Conservation (phyloP, 2,329 filamentous ascomycete genomes). For the Ceratocystis eucalypticola region DNA sequence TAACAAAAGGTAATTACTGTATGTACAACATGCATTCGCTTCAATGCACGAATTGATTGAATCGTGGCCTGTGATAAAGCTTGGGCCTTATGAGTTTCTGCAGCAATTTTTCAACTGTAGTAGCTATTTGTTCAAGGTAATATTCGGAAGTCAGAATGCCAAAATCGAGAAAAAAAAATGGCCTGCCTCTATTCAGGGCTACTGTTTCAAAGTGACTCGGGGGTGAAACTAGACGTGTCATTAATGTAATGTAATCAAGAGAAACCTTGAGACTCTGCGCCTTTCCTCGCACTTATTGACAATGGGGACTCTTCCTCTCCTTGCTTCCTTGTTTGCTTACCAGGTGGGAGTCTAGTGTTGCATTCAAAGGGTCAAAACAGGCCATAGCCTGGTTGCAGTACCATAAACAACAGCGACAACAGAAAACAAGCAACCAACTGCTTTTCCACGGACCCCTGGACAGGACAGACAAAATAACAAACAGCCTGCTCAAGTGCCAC, state of each 20-base stretch:
- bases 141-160: background rate
- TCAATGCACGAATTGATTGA: background rate
- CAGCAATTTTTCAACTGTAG: too few species aligned
- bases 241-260: background rate
- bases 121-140: background rate
- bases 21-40: background rate
- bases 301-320: background rate
- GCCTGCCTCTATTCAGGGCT: background rate
- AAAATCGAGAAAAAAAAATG: background rate
- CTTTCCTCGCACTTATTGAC: background rate
- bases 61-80: background rate
- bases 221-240: background rate
- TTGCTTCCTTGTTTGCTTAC: background rate
- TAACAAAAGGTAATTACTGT: background rate
- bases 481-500: background rate
- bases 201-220: conserved; percentile 1
- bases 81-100: background rate
- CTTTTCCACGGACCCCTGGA: background rate
- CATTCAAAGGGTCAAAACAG: conserved; percentile 7
- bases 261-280: background rate
- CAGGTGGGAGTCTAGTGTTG: background rate
- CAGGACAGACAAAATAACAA: background rate
- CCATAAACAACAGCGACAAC: background rate
- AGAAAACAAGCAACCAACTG: background rate
- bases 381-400: background rate